Evolutionary conservation across 1,284 basidiomycete species (phyloP).

Genomic region (Ustilago lituana): DNA sequence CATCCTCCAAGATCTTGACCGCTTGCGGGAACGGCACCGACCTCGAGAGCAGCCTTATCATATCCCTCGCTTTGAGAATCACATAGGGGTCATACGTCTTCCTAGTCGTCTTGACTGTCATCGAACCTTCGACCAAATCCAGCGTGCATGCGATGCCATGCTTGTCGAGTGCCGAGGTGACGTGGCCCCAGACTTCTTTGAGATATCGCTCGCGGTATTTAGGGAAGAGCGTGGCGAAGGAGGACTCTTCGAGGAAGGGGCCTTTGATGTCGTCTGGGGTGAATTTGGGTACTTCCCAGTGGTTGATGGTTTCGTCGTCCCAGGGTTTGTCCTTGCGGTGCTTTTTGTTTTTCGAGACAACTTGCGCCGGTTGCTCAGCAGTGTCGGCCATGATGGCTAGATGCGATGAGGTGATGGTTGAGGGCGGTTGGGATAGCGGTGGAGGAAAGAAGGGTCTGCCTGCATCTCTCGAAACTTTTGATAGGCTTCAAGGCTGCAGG

Average conservation of each 20-base stretch:
- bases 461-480: no score
- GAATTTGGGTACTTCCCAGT: constrained; percentile 93
- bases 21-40: constrained; percentile 85
- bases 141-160: constrained; percentile 90
- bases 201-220: constrained; percentile 98
- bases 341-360: constrained; percentile 62
- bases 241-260: constrained; percentile 92
- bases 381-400: no score
- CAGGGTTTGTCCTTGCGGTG: constrained; percentile 71
- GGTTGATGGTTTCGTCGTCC: constrained; percentile 99
- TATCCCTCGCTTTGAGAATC: constrained; percentile 91
- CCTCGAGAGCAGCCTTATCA: constrained; percentile 93
- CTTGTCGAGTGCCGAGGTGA: constrained; percentile 84
- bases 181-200: constrained; percentile 90
- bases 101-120: constrained; percentile 95
- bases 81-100: constrained; percentile 98
- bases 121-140: constrained; percentile 93
- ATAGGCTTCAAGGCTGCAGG: no score
- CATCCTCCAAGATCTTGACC: constrained; percentile 88
- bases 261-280: constrained; percentile 74
- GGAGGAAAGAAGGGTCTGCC: no score
- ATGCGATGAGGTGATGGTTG: background rate
- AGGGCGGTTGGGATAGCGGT: background rate
- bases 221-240: constrained; percentile 96
- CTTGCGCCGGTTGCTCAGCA: no score